Evolutionary conservation across 2,329 filamentous ascomycete genomes (phyloP).

Genomic region (Leptographium lundbergii): DNA sequence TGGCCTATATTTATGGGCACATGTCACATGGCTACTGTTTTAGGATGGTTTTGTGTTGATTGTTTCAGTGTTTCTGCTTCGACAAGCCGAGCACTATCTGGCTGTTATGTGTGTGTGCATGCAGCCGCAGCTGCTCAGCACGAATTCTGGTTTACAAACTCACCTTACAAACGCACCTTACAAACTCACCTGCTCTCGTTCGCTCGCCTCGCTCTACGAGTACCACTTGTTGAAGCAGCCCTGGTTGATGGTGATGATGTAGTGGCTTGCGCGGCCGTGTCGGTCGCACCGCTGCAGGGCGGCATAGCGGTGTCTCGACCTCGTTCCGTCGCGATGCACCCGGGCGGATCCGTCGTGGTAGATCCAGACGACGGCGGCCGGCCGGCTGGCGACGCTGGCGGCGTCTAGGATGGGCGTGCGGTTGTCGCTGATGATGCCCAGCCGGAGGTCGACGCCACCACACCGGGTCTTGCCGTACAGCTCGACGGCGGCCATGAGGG

Average conservation of each 20-base stretch:
- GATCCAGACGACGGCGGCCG: background rate
- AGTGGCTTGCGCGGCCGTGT: background rate
- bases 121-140: too few species aligned
- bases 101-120: too few species aligned
- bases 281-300: background rate
- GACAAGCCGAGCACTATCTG: too few species aligned
- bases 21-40: too few species aligned
- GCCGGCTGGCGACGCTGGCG: too few species aligned
- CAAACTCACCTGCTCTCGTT: too few species aligned
- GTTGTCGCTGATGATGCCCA: background rate
- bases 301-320: background rate
- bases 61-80: too few species aligned
- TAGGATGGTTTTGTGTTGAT: too few species aligned
- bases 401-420: background rate
- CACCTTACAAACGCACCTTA: too few species aligned
- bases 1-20: too few species aligned
- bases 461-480: background rate
- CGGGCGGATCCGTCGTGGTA: background rate
- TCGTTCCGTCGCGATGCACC: background rate
- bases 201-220: background rate
- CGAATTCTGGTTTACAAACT: too few species aligned
- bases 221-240: background rate
- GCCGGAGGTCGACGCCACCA: background rate
- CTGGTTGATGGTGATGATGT: background rate
- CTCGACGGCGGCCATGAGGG: background rate